phyloP scores from a whole-genome alignment of 2,329 filamentous ascomycete species.

The Paecilomyces variotii region DNA sequence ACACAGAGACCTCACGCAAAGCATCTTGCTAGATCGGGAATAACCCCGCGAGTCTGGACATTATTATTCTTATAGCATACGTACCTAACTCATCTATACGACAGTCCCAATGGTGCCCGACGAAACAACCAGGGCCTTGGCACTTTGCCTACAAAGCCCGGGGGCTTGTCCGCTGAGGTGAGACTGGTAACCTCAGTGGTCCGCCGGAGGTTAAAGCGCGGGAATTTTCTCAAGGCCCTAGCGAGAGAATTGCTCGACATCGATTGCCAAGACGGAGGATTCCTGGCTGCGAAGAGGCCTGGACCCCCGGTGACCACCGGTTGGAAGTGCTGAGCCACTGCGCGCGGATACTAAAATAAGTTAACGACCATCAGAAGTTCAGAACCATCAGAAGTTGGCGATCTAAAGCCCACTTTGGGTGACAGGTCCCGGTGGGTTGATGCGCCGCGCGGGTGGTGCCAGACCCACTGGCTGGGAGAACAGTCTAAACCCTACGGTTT shows the following conservation, averaged over 20 bases:
- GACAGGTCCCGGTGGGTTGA: not conserved
- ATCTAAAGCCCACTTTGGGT: not conserved
- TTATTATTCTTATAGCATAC: not conserved
- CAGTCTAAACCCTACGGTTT: not conserved
- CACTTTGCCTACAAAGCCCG: too few species aligned
- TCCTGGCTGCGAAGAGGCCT: not conserved
- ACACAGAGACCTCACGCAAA: not conserved
- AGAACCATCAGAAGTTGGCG: too few species aligned
- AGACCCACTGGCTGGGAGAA: not conserved
- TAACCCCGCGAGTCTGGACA: not conserved
- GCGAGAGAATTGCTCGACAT: not conserved
- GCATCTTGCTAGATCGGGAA: not conserved
- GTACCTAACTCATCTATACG: not conserved
- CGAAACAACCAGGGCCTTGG: not conserved
- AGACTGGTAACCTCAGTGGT: not conserved
- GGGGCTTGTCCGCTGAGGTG: too few species aligned
- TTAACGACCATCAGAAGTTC: not conserved
- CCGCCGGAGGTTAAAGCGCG: not conserved
- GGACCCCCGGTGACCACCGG: not conserved
- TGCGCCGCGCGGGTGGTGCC: not conserved
- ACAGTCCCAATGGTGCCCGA: not conserved
- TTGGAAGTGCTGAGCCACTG: not conserved
- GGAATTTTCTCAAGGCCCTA: not conserved
- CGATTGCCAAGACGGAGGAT: not conserved
- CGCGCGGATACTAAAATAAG: not conserved